phyloP scores from a whole-genome alignment of 2,329 filamentous ascomycete genomes.

The Knoxdaviesia capensis region DNA sequence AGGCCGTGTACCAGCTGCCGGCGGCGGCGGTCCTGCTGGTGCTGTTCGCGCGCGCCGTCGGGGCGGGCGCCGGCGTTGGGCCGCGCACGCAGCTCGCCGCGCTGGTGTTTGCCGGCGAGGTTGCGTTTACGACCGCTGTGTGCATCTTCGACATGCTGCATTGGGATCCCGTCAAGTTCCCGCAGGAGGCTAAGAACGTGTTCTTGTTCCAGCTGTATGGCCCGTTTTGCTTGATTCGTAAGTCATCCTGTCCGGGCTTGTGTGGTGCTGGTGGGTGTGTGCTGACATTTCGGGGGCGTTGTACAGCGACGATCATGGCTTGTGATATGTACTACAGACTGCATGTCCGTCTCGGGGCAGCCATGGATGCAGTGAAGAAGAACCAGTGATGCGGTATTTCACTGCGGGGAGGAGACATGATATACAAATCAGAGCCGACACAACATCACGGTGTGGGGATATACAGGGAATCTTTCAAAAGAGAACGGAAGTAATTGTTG shows the following conservation, averaged over 20 bases:
- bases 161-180: conserved; percentile 26
- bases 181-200: conserved; percentile 20
- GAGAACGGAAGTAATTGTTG: too few relatives aligned
- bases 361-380: conserved; percentile 5
- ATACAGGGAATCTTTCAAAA: too few relatives aligned
- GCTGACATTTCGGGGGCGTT: too few relatives aligned
- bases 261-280: neutral
- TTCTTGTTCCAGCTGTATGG: conserved; percentile 29
- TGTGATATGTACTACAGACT: conserved; percentile 35
- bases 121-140: conserved; percentile 26
- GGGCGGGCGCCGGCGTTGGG: conserved; percentile 15
- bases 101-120: conserved; percentile 29
- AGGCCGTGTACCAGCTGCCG: conserved; percentile 29
- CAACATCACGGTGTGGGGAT: too few relatives aligned
- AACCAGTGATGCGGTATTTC: neutral
- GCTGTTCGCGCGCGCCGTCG: conserved; percentile 13
- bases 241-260: conserved; percentile 11
- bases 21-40: conserved; percentile 25
- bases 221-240: conserved; percentile 31
- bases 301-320: conserved; percentile 25
- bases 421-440: too few relatives aligned
- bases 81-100: conserved; percentile 24
- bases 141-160: conserved; percentile 29
- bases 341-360: conserved; percentile 18
- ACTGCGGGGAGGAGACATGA: too few relatives aligned